Conservation (phyloP, 2,329 filamentous ascomycete genomes). For the Cercospora sp. region DNA sequence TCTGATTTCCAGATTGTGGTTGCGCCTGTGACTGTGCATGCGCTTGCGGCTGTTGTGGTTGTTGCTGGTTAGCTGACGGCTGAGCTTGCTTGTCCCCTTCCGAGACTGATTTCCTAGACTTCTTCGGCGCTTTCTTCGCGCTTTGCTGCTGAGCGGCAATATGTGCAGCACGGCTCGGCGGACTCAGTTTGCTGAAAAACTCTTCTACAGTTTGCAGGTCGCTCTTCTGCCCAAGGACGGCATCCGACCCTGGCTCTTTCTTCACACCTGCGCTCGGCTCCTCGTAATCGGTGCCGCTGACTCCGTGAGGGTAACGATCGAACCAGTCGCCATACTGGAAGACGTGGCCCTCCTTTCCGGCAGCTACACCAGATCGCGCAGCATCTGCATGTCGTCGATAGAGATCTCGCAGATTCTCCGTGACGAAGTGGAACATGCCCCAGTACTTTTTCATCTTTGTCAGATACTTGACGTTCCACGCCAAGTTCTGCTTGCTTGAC, state of each 20-base stretch:
- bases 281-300: slow-evolving; percentile 79
- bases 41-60: slow-evolving; percentile 29
- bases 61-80: slow-evolving; percentile 25
- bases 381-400: slow-evolving; percentile 84
- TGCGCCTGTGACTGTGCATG: slow-evolving; percentile 27
- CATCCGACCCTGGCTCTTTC: slow-evolving; percentile 80
- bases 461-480: slow-evolving; percentile 85
- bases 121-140: slow-evolving; percentile 36
- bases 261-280: slow-evolving; percentile 65
- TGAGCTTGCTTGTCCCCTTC: slow-evolving; percentile 26
- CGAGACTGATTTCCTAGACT: slow-evolving; percentile 34
- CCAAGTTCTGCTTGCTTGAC: slow-evolving; percentile 78
- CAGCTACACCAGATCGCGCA: slow-evolving; percentile 62
- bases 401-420: slow-evolving; percentile 85
- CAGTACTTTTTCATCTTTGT: slow-evolving; percentile 96
- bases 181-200: slow-evolving; percentile 80
- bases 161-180: slow-evolving; percentile 48
- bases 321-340: slow-evolving; percentile 99
- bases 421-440: slow-evolving; percentile 98
- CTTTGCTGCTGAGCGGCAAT: slow-evolving; percentile 33
- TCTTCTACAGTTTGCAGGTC: slow-evolving; percentile 94
- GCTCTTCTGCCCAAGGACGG: slow-evolving; percentile 81
- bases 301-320: slow-evolving; percentile 87
- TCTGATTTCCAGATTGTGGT: not conserved
- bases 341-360: slow-evolving; percentile 55